phyloP scores from a whole-genome alignment of 805 yeast genomes.

The Candida montana region DNA sequence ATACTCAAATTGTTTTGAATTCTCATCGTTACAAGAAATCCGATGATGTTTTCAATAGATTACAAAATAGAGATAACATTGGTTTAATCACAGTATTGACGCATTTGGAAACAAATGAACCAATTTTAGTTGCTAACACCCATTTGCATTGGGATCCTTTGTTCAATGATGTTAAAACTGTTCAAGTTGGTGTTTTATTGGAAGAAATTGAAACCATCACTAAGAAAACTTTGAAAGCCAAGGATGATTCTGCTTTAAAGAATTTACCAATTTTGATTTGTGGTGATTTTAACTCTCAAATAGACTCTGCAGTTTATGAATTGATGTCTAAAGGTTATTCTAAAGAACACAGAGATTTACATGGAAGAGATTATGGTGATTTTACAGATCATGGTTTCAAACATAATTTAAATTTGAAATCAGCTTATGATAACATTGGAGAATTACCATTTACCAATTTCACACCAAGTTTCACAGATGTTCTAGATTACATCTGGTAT shows the following conservation, averaged over 20 bases:
- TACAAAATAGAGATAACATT: constrained; percentile 92
- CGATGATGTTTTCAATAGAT: constrained; percentile 91
- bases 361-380: constrained; percentile 84
- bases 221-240: constrained; percentile 33
- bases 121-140: constrained; percentile 74
- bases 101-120: constrained; percentile 66
- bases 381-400: constrained; percentile 85
- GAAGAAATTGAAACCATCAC: constrained; percentile 76
- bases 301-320: constrained; percentile 88
- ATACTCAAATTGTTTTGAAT: constrained; percentile 72
- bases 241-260: constrained; percentile 39
- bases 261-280: constrained; percentile 77
- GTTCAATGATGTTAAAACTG: constrained; percentile 89
- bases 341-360: constrained; percentile 73
- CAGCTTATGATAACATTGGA: constrained; percentile 78
- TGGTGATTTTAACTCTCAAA: constrained; percentile 92
- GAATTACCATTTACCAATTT: constrained; percentile 93
- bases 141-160: constrained; percentile 99
- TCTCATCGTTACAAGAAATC: constrained; percentile 87
- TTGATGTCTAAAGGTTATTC: constrained; percentile 77
- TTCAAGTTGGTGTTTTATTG: constrained; percentile 87
- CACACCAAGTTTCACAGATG: constrained; percentile 89
- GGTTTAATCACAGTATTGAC: constrained; percentile 75
- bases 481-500: constrained; percentile 94
- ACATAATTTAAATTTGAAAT: constrained; percentile 75